phyloP scores from a whole-genome alignment of 2,329 filamentous ascomycete species.

The Monilinia polystroma region DNA sequence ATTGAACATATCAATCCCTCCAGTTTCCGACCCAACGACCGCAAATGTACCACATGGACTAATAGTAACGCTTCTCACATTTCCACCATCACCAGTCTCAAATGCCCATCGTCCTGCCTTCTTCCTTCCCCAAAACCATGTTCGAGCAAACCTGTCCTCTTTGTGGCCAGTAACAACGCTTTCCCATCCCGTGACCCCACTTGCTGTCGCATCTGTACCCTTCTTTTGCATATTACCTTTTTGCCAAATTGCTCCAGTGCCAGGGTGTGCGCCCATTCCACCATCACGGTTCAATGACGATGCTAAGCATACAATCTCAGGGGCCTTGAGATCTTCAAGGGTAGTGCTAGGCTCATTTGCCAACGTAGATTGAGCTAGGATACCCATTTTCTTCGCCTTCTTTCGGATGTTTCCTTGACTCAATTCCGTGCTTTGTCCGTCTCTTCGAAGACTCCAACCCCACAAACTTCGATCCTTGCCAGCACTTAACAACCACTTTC shows the following conservation, averaged over 20 bases:
- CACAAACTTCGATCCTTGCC: conserved; percentile 88
- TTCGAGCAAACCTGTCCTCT: conserved; percentile 79
- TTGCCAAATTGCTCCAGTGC: conserved; percentile 79
- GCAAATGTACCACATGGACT: conserved; percentile 94
- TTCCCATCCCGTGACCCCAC: conserved; percentile 88
- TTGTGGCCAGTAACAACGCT: conserved; percentile 92
- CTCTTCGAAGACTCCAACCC: conserved; percentile 92
- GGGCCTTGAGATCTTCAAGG: conserved; percentile 78
- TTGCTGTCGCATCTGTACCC: conserved; percentile 66
- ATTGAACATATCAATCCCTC: conserved; percentile 93
- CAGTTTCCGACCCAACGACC: conserved; percentile 78
- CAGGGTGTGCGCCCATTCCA: conserved; percentile 81
- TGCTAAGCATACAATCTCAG: conserved; percentile 87
- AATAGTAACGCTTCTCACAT: conserved; percentile 83
- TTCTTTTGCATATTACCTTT: conserved; percentile 62
- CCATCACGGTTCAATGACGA: conserved; percentile 92
- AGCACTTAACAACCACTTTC: conserved; percentile 92
- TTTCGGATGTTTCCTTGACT: conserved; percentile 87
- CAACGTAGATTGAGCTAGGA: conserved; percentile 58
- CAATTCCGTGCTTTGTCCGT: conserved; percentile 89
- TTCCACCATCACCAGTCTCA: conserved; percentile 76
- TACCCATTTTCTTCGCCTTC: conserved; percentile 84
- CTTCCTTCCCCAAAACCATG: conserved; percentile 98
- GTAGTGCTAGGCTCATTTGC: conserved; percentile 61
- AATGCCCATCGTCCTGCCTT: conserved; percentile 91